Base-by-base conservation (phyloP, 2,329 filamentous ascomycete species). In the Venturia asperata region DNA sequence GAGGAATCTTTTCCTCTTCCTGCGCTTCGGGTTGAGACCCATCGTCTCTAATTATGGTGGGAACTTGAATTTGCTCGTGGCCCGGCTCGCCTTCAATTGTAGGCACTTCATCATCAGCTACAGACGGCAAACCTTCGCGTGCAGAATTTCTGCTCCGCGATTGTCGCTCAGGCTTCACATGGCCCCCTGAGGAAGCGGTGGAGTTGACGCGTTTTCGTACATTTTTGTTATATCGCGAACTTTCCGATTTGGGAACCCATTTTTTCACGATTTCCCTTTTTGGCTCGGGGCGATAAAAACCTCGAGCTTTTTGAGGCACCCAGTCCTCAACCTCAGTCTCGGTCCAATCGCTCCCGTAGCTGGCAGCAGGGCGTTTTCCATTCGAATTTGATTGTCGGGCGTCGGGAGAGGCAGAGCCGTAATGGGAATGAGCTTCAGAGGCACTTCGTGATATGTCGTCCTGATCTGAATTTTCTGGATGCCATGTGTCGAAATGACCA, bases 251-350 rank as follows among this genome's bases (percentile, higher is more conserved):
- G 30, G 24, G 43, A 15, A 64, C 63, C 34, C 45, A 49, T 58
- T 62, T 65, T 13, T 42, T 41, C 30, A 65, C 64, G 9, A 62
- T 43, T 41, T 62, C 55, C 39, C 56, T 34, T 56, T 37, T 61
- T 30, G 64, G 64, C 24, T 56, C 52, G 15, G 64, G 64, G n/a
- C 58, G 52, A 42, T 65, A 65, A n/a, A 65, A 65, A 3, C 64
- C 64, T 45, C 64, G 47, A 21, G 39, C 60, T 17, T 43, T 43
- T 61, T 56, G 64, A n/a, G 37, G 37, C 19, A 65, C 52, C 24
- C 39, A 37, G 11, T 64, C 56, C 27, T 65, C 64, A 19, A 45
- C 64, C 10, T 61, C 64, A n/a, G 45, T 62, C 42, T 65, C 64
- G 34, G 58, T 62, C 64, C 55, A 62, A 41, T 65, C 64, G 41